Conservation (phyloP, 345 rosid species). For the Pugionium cornutum region DNA sequence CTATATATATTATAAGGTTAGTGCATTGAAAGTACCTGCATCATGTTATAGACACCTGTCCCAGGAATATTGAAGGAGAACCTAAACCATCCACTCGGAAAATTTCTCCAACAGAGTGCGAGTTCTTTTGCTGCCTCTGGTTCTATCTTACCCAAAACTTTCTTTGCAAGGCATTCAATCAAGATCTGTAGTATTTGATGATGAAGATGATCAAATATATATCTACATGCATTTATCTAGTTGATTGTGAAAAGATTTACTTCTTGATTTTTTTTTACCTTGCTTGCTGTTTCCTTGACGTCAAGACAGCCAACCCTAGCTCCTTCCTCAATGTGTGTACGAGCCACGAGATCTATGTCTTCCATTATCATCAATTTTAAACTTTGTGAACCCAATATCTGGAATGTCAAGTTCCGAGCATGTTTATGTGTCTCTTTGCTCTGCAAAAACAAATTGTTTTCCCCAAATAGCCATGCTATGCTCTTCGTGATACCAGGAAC, state of each 20-base stretch:
- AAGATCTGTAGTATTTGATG: slow-evolving; percentile 12
- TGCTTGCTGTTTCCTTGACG: slow-evolving; percentile 23
- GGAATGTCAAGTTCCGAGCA: neutral
- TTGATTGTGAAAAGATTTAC: too few relatives aligned
- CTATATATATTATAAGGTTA: too few relatives aligned
- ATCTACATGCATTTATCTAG: too few relatives aligned
- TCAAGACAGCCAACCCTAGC: neutral
- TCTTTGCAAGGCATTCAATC: slow-evolving; percentile 21
- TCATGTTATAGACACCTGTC: neutral
- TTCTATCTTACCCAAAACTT: slow-evolving; percentile 23
- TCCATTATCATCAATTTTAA: neutral
- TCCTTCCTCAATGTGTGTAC: slow-evolving; percentile 10
- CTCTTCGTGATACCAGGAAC: slow-evolving; percentile 12
- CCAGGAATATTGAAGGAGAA: slow-evolving; percentile 13
- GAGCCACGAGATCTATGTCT: slow-evolving; percentile 8
- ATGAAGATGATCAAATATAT: too few relatives aligned
- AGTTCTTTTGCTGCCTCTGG: slow-evolving; percentile 26
- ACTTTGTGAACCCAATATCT: slow-evolving; percentile 6
- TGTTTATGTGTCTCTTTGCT: neutral
- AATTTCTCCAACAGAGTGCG: slow-evolving; percentile 22
- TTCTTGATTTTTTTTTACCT: neutral
- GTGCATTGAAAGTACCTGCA: neutral
- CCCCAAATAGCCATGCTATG: slow-evolving; percentile 16
- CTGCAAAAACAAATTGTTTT: slow-evolving; percentile 24
- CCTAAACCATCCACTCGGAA: slow-evolving; percentile 24